Evolutionary conservation across 495 filamentous ascomycete genomes (phyloP).

Genomic region (Aspergillus heteromorphus): DNA sequence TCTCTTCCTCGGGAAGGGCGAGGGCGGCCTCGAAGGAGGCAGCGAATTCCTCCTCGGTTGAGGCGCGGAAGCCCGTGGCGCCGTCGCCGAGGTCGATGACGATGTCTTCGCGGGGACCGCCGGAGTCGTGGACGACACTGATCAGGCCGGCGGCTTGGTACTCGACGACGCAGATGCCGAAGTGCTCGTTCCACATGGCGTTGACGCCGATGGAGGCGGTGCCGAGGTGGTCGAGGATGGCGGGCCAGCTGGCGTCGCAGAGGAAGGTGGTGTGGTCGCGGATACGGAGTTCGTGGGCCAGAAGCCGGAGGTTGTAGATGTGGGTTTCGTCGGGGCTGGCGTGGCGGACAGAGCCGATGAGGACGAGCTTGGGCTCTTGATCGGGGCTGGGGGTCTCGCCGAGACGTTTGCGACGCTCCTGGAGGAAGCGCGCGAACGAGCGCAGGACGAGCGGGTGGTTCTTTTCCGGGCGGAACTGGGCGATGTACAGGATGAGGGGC

Average conservation of each 20-base stretch:
- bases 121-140: slow-evolving; percentile 83
- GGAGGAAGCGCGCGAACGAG: slow-evolving; percentile 70
- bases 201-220: slow-evolving; percentile 80
- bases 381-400: slow-evolving; percentile 14
- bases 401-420: slow-evolving; percentile 46
- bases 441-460: slow-evolving; percentile 82
- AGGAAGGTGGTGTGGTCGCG: slow-evolving; percentile 80
- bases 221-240: slow-evolving; percentile 72
- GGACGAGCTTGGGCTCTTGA: slow-evolving; percentile 52
- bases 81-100: slow-evolving; percentile 72
- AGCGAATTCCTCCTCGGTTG: slow-evolving; percentile 70
- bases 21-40: slow-evolving; percentile 71
- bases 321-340: slow-evolving; percentile 70
- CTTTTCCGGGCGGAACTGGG: slow-evolving; percentile 96
- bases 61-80: slow-evolving; percentile 82
- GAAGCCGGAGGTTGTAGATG: slow-evolving; percentile 83
- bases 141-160: slow-evolving; percentile 95
- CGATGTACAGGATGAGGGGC: slow-evolving; percentile 79
- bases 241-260: slow-evolving; percentile 80
- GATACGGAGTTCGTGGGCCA: slow-evolving; percentile 82
- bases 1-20: slow-evolving; percentile 58
- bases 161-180: slow-evolving; percentile 96
- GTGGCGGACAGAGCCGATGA: slow-evolving; percentile 85
- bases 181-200: slow-evolving; percentile 99
- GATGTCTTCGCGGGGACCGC: slow-evolving; percentile 89